phyloP scores from a whole-genome alignment of 2,329 filamentous ascomycete species.

The Colletotrichum chrysophilum region DNA sequence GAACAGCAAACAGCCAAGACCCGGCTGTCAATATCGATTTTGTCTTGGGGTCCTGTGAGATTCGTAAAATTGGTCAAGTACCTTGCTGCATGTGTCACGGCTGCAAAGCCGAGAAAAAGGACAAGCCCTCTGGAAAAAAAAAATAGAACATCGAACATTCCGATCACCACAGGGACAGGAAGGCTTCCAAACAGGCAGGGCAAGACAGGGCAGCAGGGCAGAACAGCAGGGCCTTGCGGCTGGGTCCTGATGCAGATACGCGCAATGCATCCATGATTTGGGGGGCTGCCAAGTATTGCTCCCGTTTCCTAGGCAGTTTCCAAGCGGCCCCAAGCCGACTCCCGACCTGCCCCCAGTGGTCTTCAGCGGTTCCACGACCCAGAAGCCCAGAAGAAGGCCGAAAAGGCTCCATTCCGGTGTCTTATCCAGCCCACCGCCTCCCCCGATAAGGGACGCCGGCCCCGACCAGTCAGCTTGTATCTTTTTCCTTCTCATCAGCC shows the following conservation, averaged over 20 bases:
- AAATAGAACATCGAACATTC: conserved; percentile 11
- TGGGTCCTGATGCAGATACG: conserved; percentile 18
- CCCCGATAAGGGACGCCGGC: conserved; percentile 9
- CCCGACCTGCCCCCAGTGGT: not conserved
- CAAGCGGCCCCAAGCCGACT: not conserved
- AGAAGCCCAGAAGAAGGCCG: not conserved
- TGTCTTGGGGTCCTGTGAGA: not conserved
- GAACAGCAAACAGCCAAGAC: not conserved
- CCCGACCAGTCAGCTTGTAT: conserved; percentile 8
- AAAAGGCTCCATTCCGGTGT: conserved; percentile 1
- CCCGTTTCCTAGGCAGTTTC: not conserved
- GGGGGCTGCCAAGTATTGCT: conserved; percentile 7
- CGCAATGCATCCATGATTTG: conserved; percentile 15
- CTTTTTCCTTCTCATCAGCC: not conserved
- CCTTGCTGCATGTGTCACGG: conserved; percentile 5
- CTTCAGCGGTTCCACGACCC: not conserved
- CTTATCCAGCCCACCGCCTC: conserved; percentile 7
- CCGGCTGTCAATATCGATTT: not conserved
- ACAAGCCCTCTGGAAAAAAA: not conserved
- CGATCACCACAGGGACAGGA: conserved; percentile 21
- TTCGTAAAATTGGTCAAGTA: not conserved
- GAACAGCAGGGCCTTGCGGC: not conserved
- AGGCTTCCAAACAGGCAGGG: not conserved
- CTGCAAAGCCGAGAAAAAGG: conserved; percentile 9
- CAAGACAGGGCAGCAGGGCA: not conserved